Evolutionary conservation across 2,329 filamentous ascomycete species (phyloP).

Genomic region (Rhinocladiella similis): DNA sequence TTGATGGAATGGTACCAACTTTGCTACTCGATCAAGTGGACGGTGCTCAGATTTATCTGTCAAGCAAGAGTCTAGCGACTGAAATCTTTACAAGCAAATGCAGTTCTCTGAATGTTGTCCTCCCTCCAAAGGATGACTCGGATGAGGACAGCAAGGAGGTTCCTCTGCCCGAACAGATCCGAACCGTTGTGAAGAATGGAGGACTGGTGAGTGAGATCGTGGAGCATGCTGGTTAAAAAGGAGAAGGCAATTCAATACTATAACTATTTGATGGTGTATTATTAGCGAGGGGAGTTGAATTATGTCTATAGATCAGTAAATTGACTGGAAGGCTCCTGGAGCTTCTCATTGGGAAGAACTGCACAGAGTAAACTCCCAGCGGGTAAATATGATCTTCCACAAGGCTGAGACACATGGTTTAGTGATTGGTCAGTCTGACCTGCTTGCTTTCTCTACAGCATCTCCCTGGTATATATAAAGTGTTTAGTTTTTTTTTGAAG

Average conservation of each 20-base stretch:
- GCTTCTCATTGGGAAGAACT: neutral
- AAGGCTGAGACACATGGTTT: neutral
- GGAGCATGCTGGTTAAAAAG: slow-evolving; percentile 74
- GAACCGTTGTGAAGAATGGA: slow-evolving; percentile 74
- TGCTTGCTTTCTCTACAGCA: too few relatives aligned
- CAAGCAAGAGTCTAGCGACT: slow-evolving; percentile 72
- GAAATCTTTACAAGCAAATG: slow-evolving; percentile 91
- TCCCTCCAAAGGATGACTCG: slow-evolving; percentile 65
- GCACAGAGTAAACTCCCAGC: neutral
- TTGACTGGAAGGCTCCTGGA: neutral
- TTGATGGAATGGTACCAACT: slow-evolving; percentile 81
- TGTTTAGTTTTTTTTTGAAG: neutral
- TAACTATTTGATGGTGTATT: slow-evolving; percentile 12
- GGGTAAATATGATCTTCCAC: neutral
- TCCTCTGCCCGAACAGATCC: slow-evolving; percentile 85
- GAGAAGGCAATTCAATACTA: neutral
- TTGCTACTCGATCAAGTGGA: slow-evolving; percentile 92
- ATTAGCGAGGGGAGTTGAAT: slow-evolving; percentile 14
- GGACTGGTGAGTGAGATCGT: slow-evolving; percentile 91
- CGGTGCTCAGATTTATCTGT: slow-evolving; percentile 81
- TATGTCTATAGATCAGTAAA: neutral
- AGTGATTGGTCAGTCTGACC: neutral
- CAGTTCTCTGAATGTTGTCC: slow-evolving; percentile 80
- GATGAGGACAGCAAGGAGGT: slow-evolving; percentile 84
- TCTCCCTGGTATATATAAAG: neutral